Base-by-base conservation (phyloP, 2,329 filamentous ascomycete species). In the Stemphylium beticola region DNA sequence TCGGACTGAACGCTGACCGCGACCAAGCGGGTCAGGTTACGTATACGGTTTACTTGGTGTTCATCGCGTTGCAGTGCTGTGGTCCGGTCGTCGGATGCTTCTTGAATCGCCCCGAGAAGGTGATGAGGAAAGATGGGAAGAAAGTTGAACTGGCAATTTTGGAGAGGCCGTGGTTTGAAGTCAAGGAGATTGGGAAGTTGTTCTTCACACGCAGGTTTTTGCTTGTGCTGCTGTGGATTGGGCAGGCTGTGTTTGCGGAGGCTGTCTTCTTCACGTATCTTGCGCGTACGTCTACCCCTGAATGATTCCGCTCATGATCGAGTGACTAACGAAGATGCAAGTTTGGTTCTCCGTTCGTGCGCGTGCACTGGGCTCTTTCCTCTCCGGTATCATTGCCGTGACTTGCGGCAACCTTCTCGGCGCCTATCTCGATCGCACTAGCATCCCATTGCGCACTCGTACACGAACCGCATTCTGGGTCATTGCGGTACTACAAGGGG, bases 241-340 rank as follows among this genome's bases (percentile, higher is more conserved):
- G 86, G 1, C 87, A 91, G 60, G 86, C 86, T 0, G 88, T 90
- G 0, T 92, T 88, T 66, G 77, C 86, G 0, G 88, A 92, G 68
- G 85, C 89, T 0, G 87, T 91, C 0, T 89, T 87, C 72, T 90
- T 87, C 70, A 91, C 88, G 0, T 92, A 87, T 54, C 76, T 87
- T 7, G 79, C 81, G 8, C 59, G 79, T 72, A 61, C 64, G 69
- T 65, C 0, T 18, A 7, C 3, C n/a, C 34, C 4, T 11, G 14
- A 15, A 15, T 7, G 26, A 4, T n/a, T 2, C 5, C 3, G 15
- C 14, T 7, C 17, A 37, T 37, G 11, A 3, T 8, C 7, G 33
- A 18, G 4, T 9, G 10, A 15, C 15, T 31, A 6, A 20, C n/a
- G 1, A 18, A 29, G 11, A 31, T 14, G n/a, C 24, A 4, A 66